Evolutionary conservation across 2,329 filamentous ascomycete genomes (phyloP).

Genomic region (Apiospora hydei): DNA sequence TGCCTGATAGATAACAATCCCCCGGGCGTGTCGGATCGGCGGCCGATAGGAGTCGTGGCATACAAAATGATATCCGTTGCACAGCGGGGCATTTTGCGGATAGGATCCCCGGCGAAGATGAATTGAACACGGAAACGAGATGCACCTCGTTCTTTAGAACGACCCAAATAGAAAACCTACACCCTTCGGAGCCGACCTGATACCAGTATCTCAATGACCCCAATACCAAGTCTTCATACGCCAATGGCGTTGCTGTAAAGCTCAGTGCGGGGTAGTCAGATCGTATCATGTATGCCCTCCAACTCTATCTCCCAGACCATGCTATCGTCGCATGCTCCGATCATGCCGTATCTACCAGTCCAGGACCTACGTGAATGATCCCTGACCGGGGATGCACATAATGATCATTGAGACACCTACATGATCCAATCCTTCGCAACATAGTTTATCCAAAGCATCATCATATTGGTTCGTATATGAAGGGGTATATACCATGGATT

Average conservation of each 20-base stretch:
- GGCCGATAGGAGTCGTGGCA: too few species aligned
- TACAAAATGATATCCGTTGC: too few species aligned
- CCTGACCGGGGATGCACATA: too few species aligned
- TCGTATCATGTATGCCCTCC: not conserved
- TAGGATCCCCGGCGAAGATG: too few species aligned
- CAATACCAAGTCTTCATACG: not conserved
- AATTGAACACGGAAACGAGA: too few species aligned
- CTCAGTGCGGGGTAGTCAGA: not conserved
- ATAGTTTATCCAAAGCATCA: not conserved
- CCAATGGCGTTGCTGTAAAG: not conserved
- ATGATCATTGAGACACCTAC: not conserved
- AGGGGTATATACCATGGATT: not conserved
- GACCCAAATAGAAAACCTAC: too few species aligned
- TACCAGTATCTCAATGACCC: not conserved
- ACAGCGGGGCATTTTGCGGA: too few species aligned
- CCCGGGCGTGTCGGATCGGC: too few species aligned
- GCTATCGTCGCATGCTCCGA: not conserved
- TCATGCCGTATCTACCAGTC: not conserved
- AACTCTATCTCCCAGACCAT: not conserved
- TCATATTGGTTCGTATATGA: not conserved
- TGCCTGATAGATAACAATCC: too few species aligned
- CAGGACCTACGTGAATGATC: not conserved
- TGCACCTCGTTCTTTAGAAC: too few species aligned
- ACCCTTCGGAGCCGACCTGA: not conserved
- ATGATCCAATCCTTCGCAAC: not conserved